Percentiles rank a stretch among this genome's conserved stretches.
These are phyloP conservation scores for Crithidia thermophila DNA, from an alignment of 208 protist species.

Conservation along the genomic window DNA sequence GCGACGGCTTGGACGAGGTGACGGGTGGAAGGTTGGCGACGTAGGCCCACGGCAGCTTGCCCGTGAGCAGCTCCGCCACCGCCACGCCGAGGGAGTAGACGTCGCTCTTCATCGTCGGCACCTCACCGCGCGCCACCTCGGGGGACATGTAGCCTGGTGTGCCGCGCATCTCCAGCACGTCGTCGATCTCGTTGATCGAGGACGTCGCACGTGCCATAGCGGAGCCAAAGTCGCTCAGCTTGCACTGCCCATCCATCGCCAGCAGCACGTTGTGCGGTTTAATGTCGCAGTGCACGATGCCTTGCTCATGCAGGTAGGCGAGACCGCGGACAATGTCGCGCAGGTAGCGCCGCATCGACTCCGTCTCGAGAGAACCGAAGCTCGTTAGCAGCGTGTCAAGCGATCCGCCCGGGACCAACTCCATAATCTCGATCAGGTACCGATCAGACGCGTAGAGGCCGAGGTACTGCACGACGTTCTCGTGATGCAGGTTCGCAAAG, in stretches of 20 bases:
- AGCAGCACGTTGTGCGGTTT: conserved; percentile 89
- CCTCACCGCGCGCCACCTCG: conserved; percentile 63
- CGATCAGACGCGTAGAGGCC: conserved; percentile 50
- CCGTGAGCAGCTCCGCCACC: conserved; percentile 60
- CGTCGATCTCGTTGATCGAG: conserved; percentile 44
- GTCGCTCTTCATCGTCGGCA: conserved; percentile 62
- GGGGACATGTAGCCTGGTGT: conserved; percentile 85
- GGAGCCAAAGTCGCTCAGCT: conserved; percentile 86
- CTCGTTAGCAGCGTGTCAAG: conserved; percentile 64
- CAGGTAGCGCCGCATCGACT: conserved; percentile 60
- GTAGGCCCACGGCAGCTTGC: conserved; percentile 62
- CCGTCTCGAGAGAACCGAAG: conserved; percentile 51
- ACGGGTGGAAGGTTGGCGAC: background rate
- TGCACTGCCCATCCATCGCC: conserved; percentile 81
- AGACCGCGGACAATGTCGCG: conserved; percentile 70
- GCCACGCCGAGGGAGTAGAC: conserved; percentile 71
- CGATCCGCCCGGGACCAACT: conserved; percentile 82
- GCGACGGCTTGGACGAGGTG: background rate
- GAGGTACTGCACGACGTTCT: conserved; percentile 87
- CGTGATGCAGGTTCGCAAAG: conserved; percentile 65
- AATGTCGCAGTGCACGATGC: conserved; percentile 82
- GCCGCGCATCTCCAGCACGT: conserved; percentile 68
- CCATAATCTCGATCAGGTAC: conserved; percentile 81
- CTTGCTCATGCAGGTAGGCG: conserved; percentile 74
- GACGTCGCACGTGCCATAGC: conserved; percentile 48